Evolutionary conservation across 441 rosid species (phyloP), one percentile per base, ranked within the genome.

Genomic region (Arabidopsis hybrid): DNA sequence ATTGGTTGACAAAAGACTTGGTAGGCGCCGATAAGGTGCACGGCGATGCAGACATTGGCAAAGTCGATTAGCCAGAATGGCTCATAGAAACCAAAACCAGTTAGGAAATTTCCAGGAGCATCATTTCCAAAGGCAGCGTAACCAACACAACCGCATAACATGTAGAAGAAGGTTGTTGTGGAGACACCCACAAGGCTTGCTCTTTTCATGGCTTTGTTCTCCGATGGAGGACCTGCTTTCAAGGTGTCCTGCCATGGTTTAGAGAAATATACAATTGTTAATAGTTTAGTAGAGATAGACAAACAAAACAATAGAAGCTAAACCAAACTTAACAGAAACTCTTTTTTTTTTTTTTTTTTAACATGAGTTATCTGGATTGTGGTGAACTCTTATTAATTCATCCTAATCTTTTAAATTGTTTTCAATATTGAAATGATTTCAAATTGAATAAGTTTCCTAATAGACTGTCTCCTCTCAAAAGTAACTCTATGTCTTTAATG

Each of bases 1-100:
- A 91, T 34, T 2, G 97, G 96, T 66, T 93, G 98, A 67, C 80
- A 64, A 71, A 91, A 91, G n/a, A 91, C 97, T 83, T 91, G 98
- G 83, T 93, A 93, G 29, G 97, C 97, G 4, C 97, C 90, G 1
- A 91, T 53, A n/a, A 93, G 92, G 78, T 93, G 98, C 72, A 90
- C 7, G 0, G 86, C 96, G 1, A 93, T 91, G 87, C 91, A 91
- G 35, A 83, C 74, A 67, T 91, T 93, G 34, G 96, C 98, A 0
- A 93, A 36, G 79, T 93, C 98, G 2, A 93, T 77, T 11, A 93
- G 76, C 98, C 95, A 88, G 47, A 83, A 91, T 6, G 98, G 98
- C 32, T 93, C 96, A 43, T 84, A 89, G 79, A 91, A 93, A 31
- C 98, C 96, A 18, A 91, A 93, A 3, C 94, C 97, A 0, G 97